Evolutionary conservation across 2,329 filamentous ascomycete genomes (phyloP).

Genomic region (Colletotrichum shisoi): DNA sequence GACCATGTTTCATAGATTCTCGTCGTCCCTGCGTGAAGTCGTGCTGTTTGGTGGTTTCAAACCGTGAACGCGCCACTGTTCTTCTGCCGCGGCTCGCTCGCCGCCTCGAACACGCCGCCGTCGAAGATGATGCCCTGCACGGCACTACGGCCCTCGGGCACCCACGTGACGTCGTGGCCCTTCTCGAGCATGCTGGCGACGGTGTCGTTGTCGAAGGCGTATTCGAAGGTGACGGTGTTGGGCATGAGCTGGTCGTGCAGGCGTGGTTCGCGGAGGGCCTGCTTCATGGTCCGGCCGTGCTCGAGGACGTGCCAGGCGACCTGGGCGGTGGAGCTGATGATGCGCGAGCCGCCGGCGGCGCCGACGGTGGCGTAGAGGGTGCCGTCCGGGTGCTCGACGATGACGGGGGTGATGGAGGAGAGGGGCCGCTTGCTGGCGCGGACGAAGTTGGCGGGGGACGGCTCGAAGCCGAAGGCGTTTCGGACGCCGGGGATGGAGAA

Average conservation of each 20-base stretch:
- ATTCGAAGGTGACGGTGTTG: constrained; percentile 73
- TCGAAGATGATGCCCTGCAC: constrained; percentile 72
- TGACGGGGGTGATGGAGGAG: constrained; percentile 81
- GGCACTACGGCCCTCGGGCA: constrained; percentile 68
- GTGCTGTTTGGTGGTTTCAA: constrained; percentile 41
- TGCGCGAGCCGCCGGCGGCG: constrained; percentile 81
- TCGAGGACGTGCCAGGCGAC: constrained; percentile 77
- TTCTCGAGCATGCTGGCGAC: constrained; percentile 67
- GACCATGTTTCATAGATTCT: neutral
- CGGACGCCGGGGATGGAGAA: constrained; percentile 81
- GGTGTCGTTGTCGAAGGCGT: constrained; percentile 69
- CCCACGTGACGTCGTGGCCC: constrained; percentile 77
- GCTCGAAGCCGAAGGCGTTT: constrained; percentile 87
- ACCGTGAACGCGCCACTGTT: constrained; percentile 71
- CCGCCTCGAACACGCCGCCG: constrained; percentile 79
- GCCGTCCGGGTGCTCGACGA: constrained; percentile 70
- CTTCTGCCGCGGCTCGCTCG: constrained; percentile 75
- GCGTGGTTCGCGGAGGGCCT: constrained; percentile 72
- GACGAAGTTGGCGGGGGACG: constrained; percentile 82
- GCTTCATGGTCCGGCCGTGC: constrained; percentile 62
- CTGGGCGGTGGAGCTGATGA: constrained; percentile 81
- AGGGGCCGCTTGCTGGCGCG: constrained; percentile 81
- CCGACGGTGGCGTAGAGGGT: constrained; percentile 74
- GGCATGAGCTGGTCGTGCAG: constrained; percentile 86
- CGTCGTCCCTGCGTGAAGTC: neutral